Evolutionary conservation across 2,329 filamentous ascomycete species (phyloP).

Genomic region (Trichoderma sp.): DNA sequence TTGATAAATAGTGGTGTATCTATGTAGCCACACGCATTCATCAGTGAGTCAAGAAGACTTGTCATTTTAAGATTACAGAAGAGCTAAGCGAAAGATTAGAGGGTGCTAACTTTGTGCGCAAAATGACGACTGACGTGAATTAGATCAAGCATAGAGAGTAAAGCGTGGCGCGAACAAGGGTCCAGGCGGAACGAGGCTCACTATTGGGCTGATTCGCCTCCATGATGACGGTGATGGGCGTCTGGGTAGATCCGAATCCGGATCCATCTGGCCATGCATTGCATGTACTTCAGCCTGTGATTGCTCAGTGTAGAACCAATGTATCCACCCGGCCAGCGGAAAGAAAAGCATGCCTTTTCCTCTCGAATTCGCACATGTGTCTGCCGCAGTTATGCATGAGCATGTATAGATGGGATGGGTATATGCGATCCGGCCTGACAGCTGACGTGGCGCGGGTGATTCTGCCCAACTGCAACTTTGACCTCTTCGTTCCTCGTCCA

Average conservation of each 20-base stretch:
- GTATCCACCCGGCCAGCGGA: not conserved
- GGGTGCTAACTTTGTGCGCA: not conserved
- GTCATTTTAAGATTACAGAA: too few species aligned
- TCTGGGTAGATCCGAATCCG: constrained; percentile 1
- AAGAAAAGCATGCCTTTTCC: not conserved
- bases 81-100: not conserved
- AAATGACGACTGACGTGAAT: not conserved
- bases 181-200: not conserved
- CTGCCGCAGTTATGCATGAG: not conserved
- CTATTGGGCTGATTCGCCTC: not conserved
- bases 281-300: not conserved
- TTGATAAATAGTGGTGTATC: too few species aligned
- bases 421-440: not conserved
- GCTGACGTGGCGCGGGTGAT: not conserved
- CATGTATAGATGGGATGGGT: not conserved
- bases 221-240: not conserved
- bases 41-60: too few species aligned
- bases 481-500: not conserved
- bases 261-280: not conserved
- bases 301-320: not conserved
- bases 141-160: not conserved
- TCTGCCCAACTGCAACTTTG: not conserved
- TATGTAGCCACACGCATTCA: too few species aligned
- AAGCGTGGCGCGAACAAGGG: constrained; percentile 3
- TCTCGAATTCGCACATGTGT: not conserved